phyloP scores from a whole-genome alignment of 2,329 filamentous ascomycete species.

The Chaetomiaceae sp. region DNA sequence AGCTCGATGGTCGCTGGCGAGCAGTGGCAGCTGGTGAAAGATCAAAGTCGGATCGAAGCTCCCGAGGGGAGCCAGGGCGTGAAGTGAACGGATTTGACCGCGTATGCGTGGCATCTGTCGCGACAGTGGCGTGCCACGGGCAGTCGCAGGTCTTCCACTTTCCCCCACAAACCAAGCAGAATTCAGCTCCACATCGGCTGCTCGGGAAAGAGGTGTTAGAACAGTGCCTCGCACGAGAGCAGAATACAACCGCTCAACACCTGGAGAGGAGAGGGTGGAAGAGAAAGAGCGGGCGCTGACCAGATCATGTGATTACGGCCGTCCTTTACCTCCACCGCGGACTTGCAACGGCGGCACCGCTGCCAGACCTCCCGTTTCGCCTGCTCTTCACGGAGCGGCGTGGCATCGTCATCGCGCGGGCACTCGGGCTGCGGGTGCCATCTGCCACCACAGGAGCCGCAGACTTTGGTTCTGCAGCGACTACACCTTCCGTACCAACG shows the following conservation, averaged over 20 bases:
- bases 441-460: constrained; percentile 64
- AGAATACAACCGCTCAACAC: not conserved
- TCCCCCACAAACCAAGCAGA: constrained; percentile 77
- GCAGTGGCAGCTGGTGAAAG: constrained; percentile 20
- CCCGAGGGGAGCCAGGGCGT: constrained; percentile 29
- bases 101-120: constrained; percentile 44
- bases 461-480: constrained; percentile 68
- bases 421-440: constrained; percentile 68
- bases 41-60: constrained; percentile 26
- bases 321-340: constrained; percentile 71
- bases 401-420: constrained; percentile 62
- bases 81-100: constrained; percentile 29
- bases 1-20: constrained; percentile 30
- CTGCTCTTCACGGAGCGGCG: constrained; percentile 55
- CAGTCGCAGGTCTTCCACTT: constrained; percentile 83
- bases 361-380: constrained; percentile 67
- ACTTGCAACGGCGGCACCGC: constrained; percentile 66
- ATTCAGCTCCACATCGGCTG: constrained; percentile 71
- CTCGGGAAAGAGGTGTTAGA: constrained; percentile 11
- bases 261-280: not conserved
- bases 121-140: constrained; percentile 62
- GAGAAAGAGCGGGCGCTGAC: constrained; percentile 39
- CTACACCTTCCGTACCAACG: constrained; percentile 64
- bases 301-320: constrained; percentile 88
- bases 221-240: not conserved